Base-by-base conservation (phyloP, 768 basidiomycete genomes). In the Royoungia palumana region DNA sequence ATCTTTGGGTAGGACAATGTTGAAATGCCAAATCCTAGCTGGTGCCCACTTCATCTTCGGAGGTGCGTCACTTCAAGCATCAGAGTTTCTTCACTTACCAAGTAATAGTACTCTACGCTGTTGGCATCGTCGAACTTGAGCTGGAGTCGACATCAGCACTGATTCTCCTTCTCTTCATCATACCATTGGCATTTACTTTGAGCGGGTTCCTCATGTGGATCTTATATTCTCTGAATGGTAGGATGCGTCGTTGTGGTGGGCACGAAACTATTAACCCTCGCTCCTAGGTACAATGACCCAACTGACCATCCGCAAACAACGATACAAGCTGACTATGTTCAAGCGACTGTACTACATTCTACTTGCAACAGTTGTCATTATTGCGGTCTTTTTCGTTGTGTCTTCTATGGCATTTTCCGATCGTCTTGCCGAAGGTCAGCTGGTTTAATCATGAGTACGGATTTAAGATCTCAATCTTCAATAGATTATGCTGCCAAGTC, bases 131-230 rank as follows among this genome's bases (percentile, higher is more conserved):
- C 36, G 85, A 94, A 65, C 79, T 99, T 22, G 83, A 92, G 57
- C 75, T 98, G 28, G 94, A 98, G 66, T 89, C 87, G 19, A 92
- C 93, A 0, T 91, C 92, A 8, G 87, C 89, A 0, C 72, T 95
- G 46, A 66, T 91, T 42, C 77, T 96, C 22, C 73, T 99, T 52
- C 64, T 96, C 57, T 93, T 98, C 64, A 89, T 98, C 53, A 84
- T 97, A 51, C 96, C 96, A 6, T 75, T 99, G 41, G 90, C 95
- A 1, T 87, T 98, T 70, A 94, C 93, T 1, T 76, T 99, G n/a
- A 95, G 93, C 49, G 85, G 86, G 2, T 99, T 97, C 75, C 77
- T 99, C 21, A 77, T 95, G 55, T 98, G 95, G 95, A 97, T 95
- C 44, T 81, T 95, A 72, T 87, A 94, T 65, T 81, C 89, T 11